Evolutionary conservation across 179 eudicot species (phyloP), one percentile per base, ranked within the genome.

Genomic region (Amaranthus tricolor): DNA sequence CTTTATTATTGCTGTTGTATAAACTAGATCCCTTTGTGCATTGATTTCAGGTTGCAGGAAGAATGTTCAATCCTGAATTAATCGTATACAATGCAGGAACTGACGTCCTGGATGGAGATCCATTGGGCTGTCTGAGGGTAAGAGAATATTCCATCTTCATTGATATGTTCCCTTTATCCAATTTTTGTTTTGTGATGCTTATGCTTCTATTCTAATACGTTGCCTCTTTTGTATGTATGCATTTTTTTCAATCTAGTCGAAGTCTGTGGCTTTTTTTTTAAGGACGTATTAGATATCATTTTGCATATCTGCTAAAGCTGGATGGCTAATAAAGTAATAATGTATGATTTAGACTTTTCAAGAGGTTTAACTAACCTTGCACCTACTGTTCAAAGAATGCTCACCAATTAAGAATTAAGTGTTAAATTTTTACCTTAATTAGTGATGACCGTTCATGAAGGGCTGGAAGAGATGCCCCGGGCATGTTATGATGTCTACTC

Each of bases 41-140:
- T 71, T 57, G 62, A 45, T 76, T 67, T 53, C 81, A 94, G 98
- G 91, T 89, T 74, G 96, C 93, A 53, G 89, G 84, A 60, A 64
- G 52, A 21, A 77, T 11, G 79, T 92, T 89, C 71, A 77, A 88
- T 74, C 96, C 98, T 58, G 91, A 92, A 69, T 77, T 94, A 84
- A 87, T 94, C 75, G 82, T 94, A 13, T 94, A 92, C 78, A 94
- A 94, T 81, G 98, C 96, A 82, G 98, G 98, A 66, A 94, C 98
- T n/a, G 97, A 94, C 82, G 89, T 92, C 77, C 82, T 94, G 76
- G 94, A 90, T 73, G 96, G 95, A 72, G 98, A 94, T 86, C 97
- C 98, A 50, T 57, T 94, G 83, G 98, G 98, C 73, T 69, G 80
- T 80, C 76, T 94, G 77, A 90, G 76, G 97, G 97, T 94, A 86